Base-by-base conservation (phyloP, 1,139 yeast species). In the Candida buenavistaensis region DNA sequence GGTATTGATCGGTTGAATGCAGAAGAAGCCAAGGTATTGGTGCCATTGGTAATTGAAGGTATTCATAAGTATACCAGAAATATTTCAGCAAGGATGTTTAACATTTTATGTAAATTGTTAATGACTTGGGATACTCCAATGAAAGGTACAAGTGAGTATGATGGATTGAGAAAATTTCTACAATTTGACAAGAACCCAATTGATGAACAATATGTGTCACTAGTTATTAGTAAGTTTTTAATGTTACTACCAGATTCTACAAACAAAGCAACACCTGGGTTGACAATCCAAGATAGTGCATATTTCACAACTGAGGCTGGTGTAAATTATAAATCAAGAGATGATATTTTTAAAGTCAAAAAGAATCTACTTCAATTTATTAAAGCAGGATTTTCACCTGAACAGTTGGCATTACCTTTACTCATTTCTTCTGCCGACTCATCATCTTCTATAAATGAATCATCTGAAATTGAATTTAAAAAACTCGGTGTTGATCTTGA, bases 221-320 rank as follows among this genome's bases (percentile, higher is more conserved):
- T 59, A 9, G 67, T 66, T 36, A 72, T 82, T 27, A 65, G 77
- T 16, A 72, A 76, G 38, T 74, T 86, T 39, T 72, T 85, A 50
- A 48, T 84, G 38, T 56, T 86, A 27, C 64, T 63, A 30, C 80
- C 88, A 0, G 68, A 64, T 3, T 35, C 51, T 0, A 26, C 37
- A 3, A 34, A 41, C 2, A 42, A 43, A 9, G 54, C 58, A 1
- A 33, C 46, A 6, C 86, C 92, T 0, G 95, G 96, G 0, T 59
- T 88, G 38, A 67, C 80, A 15, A 54, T 68, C 1, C 54, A 56
- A 0, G 87, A 83, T 37, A 69, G 72, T 21, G 54, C 74, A 1
- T 85, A 79, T 49, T 75, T 87, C 48, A 80, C 87, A 0, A 70
- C 70, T 35, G 77, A 77, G 43, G 87, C 94, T 4, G 88, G 90